Percentiles rank a stretch among this genome's conserved stretches.
Evolutionary conservation across 1,284 basidiomycete species (phyloP).

Genomic region (Puccinia horiana): DNA sequence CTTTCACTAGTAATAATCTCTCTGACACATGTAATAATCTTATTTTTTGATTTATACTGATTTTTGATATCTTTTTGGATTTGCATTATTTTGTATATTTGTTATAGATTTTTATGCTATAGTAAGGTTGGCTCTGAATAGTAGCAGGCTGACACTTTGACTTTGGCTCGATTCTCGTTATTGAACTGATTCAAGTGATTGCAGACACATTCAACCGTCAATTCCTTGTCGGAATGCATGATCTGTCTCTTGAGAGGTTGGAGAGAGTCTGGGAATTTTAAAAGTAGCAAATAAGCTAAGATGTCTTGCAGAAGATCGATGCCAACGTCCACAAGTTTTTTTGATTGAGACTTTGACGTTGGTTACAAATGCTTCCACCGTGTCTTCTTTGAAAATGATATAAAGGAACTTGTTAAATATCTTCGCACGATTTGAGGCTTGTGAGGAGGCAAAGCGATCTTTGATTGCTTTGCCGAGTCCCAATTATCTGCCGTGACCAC

Average conservation of each 20-base stretch:
- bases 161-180: background rate
- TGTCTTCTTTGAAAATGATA: background rate
- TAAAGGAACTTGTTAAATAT: background rate
- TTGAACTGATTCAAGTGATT: background rate
- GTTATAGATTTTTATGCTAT: too few relatives aligned
- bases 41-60: too few relatives aligned
- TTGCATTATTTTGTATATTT: too few relatives aligned
- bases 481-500: background rate
- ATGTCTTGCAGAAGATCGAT: too few relatives aligned
- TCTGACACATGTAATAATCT: too few relatives aligned
- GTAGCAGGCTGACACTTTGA: too few relatives aligned
- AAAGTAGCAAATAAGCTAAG: background rate
- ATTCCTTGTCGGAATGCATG: background rate
- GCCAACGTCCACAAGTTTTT: background rate
- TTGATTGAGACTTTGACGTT: background rate
- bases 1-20: too few relatives aligned
- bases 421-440: background rate
- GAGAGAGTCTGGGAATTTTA: background rate
- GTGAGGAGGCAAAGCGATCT: background rate
- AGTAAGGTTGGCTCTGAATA: too few relatives aligned
- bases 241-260: background rate
- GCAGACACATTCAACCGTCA: background rate
- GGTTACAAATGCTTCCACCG: background rate
- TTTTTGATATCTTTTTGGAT: too few relatives aligned
- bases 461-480: background rate